Percentiles rank a stretch among this genome's conserved stretches.
Evolutionary conservation across 257 asterid species (phyloP).

Genomic region (Petunia axillaris): DNA sequence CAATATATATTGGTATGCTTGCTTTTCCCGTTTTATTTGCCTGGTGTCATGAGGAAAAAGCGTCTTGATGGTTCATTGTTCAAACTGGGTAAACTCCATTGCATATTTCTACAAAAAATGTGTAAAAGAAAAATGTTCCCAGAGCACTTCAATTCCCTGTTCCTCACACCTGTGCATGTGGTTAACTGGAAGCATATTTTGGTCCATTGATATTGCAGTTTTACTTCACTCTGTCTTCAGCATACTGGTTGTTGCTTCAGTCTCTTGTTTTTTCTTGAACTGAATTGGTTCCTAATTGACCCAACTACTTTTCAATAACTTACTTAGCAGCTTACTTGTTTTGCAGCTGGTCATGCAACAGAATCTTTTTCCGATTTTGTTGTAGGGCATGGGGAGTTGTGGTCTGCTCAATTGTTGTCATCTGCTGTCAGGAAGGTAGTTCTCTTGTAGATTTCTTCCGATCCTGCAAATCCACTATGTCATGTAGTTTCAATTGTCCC

Average conservation of each 20-base stretch:
- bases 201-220: background rate
- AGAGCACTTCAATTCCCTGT: constrained; percentile 4
- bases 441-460: constrained; percentile 26
- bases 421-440: constrained; percentile 81
- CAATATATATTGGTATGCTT: constrained; percentile 78
- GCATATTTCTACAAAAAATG: constrained; percentile 1
- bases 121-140: background rate
- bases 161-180: constrained; percentile 3
- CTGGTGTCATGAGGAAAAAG: background rate
- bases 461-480: constrained; percentile 22
- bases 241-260: constrained; percentile 16
- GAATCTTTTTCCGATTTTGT: constrained; percentile 99
- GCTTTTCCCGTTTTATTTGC: background rate
- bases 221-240: constrained; percentile 14
- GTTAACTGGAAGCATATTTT: background rate
- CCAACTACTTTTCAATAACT: background rate
- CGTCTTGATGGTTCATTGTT: background rate
- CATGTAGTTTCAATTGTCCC: constrained; percentile 23
- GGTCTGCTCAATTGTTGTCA: constrained; percentile 92
- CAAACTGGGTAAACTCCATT: constrained; percentile 1
- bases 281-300: constrained; percentile 3
- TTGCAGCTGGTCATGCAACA: constrained; percentile 97
- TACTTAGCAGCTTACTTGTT: constrained; percentile 30
- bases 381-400: constrained; percentile 96
- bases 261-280: constrained; percentile 1